These are phyloP conservation scores for Jackrogersella minutella DNA, from an alignment of 495 filamentous ascomycete species.

Conservation along the genomic window DNA sequence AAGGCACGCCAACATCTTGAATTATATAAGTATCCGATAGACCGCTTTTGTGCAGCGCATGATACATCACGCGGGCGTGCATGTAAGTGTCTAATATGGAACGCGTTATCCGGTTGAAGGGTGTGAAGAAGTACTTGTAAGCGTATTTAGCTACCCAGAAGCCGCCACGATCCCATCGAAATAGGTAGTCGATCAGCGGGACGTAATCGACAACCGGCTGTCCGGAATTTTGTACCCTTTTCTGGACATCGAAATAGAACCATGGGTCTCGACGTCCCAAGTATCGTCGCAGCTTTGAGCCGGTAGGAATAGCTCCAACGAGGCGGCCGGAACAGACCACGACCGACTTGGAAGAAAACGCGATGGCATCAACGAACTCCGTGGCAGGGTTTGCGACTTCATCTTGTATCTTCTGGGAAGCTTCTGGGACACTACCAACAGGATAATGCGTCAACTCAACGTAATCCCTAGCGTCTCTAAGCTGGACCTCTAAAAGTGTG, in stretches of 20 bases:
- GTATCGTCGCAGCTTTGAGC: constrained; percentile 49
- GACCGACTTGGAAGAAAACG: constrained; percentile 58
- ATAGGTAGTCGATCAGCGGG: constrained; percentile 64
- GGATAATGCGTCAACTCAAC: constrained; percentile 64
- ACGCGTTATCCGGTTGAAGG: constrained; percentile 62
- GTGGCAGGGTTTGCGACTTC: constrained; percentile 41
- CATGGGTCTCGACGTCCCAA: constrained; percentile 56
- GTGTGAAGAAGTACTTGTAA: constrained; percentile 59
- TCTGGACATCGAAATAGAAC: constrained; percentile 61
- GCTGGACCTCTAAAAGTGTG: constrained; percentile 64
- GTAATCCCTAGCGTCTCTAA: constrained; percentile 58
- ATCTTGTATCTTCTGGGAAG: constrained; percentile 41
- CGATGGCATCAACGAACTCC: constrained; percentile 59
- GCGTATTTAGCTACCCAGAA: constrained; percentile 66
- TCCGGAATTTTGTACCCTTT: constrained; percentile 16
- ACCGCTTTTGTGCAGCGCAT: constrained; percentile 60
- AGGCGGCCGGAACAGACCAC: constrained; percentile 62
- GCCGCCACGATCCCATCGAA: constrained; percentile 67
- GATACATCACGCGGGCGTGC: constrained; percentile 67
- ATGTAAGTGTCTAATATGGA: constrained; percentile 61
- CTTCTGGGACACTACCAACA: constrained; percentile 42
- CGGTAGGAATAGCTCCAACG: constrained; percentile 45
- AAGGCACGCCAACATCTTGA: constrained; percentile 63
- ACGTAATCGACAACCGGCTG: constrained; percentile 44
- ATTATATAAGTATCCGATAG: constrained; percentile 57